Base-by-base conservation (phyloP, 805 yeast species). In the Komagataella pseudopastoris region DNA sequence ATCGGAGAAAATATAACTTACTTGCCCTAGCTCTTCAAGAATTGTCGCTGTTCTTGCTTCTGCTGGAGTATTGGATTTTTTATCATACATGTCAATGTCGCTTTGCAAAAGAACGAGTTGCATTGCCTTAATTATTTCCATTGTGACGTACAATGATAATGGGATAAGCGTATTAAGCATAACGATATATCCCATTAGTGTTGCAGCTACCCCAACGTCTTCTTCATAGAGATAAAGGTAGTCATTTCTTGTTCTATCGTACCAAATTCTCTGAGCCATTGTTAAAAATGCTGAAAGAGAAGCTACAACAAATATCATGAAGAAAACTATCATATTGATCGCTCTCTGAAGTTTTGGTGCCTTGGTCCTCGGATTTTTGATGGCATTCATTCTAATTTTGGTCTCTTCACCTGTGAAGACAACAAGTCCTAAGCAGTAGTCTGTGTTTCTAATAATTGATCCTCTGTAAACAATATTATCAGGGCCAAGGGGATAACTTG, bases 151-250 rank as follows among this genome's bases (percentile, higher is more conserved):
- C 24, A 93, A 75, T 0, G 98, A 91, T 36, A 93, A 71, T 0
- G 99, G 99, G 62, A 93, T 93, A 70, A 93, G 76, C 0, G 99
- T 93, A 64, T 93, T 93, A 70, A 85, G 91, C 98, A 93, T 91
- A 71, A 93, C 91, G 56, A 93, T 84, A 66, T 86, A 95, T 2
- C 98, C 89, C 96, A 93, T 90, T 49, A 93, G 74, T 0, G 95
- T 87, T 1, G 96, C 85, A 2, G 95, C 91, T 18, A 80, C 76
- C 20, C 96, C 95, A 0, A 84, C 96, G 57, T 86, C 93, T 58
- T 78, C 73, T 3, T 76, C 78, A 48, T 69, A 67, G 23, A 89
- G 64, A 61, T 90, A 95, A 97, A 97, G 89, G 51, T 76, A 74
- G 39, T 63, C 69, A 36, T 72, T 69, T 47, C 69, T 67, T 43